Conservation (phyloP, 2,329 filamentous ascomycete genomes). For the Botryotinia calthae region DNA sequence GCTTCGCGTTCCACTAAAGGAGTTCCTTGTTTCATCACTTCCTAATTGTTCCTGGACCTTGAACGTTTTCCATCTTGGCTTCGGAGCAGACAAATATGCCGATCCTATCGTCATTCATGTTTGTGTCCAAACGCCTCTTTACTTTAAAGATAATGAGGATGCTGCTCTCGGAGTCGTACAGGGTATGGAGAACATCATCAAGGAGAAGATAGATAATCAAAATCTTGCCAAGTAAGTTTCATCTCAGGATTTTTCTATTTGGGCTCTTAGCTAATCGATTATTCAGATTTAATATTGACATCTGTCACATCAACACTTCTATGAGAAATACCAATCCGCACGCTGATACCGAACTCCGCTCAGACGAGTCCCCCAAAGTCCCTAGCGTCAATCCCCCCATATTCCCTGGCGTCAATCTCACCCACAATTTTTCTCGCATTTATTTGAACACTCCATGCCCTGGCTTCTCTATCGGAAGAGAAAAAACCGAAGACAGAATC, state of each 20-base stretch:
- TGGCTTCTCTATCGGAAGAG: not conserved
- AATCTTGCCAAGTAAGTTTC: not conserved
- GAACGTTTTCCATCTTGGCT: not conserved
- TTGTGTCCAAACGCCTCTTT: not conserved
- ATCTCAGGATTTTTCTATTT: not conserved
- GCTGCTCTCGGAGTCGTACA: not conserved
- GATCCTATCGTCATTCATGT: not conserved
- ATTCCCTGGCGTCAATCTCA: not conserved
- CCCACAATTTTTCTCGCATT: fast-evolving
- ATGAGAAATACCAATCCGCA: too few species aligned
- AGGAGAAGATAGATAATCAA: not conserved
- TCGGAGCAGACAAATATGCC: not conserved
- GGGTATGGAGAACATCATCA: not conserved
- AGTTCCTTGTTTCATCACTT: not conserved
- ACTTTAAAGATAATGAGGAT: not conserved
- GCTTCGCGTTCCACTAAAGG: not conserved
- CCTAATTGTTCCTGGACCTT: not conserved
- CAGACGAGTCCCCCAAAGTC: too few species aligned
- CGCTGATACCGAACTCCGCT: too few species aligned
- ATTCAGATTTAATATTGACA: not conserved
- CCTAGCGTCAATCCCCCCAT: too few species aligned
- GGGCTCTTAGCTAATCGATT: not conserved
- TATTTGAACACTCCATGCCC: not conserved
- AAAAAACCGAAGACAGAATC: not conserved
- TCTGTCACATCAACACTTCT: not conserved